Percentiles rank a stretch among this genome's conserved stretches.
Conservation (phyloP, 1,139 yeast genomes). For the Zygosaccharomyces sapae region DNA sequence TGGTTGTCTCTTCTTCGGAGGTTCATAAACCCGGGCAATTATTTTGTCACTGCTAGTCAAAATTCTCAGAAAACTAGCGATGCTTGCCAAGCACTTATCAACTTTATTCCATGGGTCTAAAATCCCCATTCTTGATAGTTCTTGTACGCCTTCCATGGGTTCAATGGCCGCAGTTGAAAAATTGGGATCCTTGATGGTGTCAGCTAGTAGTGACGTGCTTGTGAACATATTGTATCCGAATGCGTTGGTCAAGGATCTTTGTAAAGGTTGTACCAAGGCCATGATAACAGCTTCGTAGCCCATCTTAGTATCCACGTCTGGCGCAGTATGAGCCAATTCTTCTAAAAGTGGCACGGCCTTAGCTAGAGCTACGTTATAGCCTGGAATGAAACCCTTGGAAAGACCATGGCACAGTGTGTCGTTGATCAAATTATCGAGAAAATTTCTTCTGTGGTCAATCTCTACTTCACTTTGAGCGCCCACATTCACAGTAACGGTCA, state of each 20-base stretch:
- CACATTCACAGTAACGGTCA: conserved; percentile 30
- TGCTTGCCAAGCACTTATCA: conserved; percentile 21
- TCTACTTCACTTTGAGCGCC: conserved; percentile 33
- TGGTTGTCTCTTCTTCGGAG: conserved; percentile 17
- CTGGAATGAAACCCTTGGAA: conserved; percentile 30
- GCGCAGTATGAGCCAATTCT: not conserved
- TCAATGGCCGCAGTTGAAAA: conserved; percentile 19
- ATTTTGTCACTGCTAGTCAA: conserved; percentile 24
- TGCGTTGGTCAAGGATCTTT: conserved; percentile 17
- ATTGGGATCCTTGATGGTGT: conserved; percentile 14
- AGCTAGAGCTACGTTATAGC: conserved; percentile 25
- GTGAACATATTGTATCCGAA: conserved; percentile 19
- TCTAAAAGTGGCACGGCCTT: conserved; percentile 21
- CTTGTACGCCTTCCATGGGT: conserved; percentile 7
- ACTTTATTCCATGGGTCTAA: conserved; percentile 31
- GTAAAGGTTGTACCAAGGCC: conserved; percentile 20
- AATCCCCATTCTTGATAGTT: conserved; percentile 16
- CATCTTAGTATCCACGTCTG: conserved; percentile 7
- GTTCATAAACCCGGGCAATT: conserved; percentile 26
- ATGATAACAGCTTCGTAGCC: conserved; percentile 20
- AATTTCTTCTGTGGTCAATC: conserved; percentile 29
- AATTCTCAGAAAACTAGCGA: conserved; percentile 20
- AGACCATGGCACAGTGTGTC: conserved; percentile 28
- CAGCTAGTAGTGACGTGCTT: conserved; percentile 16
- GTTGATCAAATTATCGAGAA: conserved; percentile 29